Percentiles rank a stretch among this genome's conserved stretches.
Conservation (phyloP, 2,329 filamentous ascomycete species). For the Calycina marina region DNA sequence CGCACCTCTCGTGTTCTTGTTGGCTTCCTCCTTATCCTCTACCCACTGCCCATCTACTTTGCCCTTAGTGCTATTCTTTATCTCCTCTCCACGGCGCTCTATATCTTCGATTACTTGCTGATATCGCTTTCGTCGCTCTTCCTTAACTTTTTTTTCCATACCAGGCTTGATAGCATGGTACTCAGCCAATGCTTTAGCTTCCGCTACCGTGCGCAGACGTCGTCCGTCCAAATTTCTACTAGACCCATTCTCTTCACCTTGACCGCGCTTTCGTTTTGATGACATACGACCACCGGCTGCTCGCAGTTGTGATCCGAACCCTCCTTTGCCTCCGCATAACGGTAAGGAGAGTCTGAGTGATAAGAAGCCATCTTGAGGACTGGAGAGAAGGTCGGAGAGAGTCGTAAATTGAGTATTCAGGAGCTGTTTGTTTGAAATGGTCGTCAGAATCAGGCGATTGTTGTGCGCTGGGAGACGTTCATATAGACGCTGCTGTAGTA, state of each 20-base stretch:
- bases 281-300: constrained; percentile 98
- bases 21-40: constrained; percentile 83
- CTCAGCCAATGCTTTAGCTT: constrained; percentile 89
- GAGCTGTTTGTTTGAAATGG: constrained; percentile 62
- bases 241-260: constrained; percentile 73
- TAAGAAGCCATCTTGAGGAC: constrained; percentile 50
- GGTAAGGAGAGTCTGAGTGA: constrained; percentile 68
- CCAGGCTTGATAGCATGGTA: constrained; percentile 93
- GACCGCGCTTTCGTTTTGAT: constrained; percentile 69
- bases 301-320: constrained; percentile 92
- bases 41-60: constrained; percentile 84
- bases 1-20: constrained; percentile 66
- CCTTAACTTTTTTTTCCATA: constrained; percentile 90
- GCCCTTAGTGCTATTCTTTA: constrained; percentile 56
- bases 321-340: constrained; percentile 86
- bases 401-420: constrained; percentile 34
- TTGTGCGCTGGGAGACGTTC: constrained; percentile 42
- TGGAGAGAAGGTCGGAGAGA: constrained; percentile 47
- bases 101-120: constrained; percentile 76
- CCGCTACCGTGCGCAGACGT: constrained; percentile 77
- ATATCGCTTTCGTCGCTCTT: constrained; percentile 72
- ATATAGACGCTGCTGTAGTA: constrained; percentile 50
- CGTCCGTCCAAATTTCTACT: constrained; percentile 89
- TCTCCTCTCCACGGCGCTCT: constrained; percentile 70
- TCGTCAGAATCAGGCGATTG: constrained; percentile 63